Base-by-base conservation (phyloP, 148 eudicot species). In the Rhododendron kiyosumense region DNA sequence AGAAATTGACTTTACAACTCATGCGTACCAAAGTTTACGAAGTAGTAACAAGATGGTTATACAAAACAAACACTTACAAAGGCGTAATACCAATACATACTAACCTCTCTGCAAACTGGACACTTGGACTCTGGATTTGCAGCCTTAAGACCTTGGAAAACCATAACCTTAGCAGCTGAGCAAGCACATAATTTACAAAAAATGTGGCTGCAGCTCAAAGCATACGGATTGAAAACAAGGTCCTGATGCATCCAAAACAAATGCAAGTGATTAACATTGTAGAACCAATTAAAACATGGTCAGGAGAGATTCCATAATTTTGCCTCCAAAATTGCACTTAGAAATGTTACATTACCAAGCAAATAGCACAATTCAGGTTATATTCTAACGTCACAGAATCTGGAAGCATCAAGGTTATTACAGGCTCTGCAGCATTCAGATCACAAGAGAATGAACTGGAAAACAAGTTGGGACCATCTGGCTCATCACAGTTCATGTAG, bases 141-240 rank as follows among this genome's bases (percentile, higher is more conserved):
- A 86, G 86, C 67, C 61, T 90, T 90, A 15, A 79, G 83, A 43
- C 89, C 91, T 88, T 90, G 83, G 71, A 90, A 88, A 3, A 88
- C 75, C 86, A 90, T 83, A 1, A 90, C 90, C 28, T 87, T 86
- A 81, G 91, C 89, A 74, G 91, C 89, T 6, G 89, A 83, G 83
- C 91, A 90, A 83, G 87, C 88, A 82, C 91, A 90, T 7, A 67
- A 81, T 84, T 90, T 90, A 87, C 91, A 90, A 84, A 90, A 90
- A 34, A 90, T 78, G 69, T 90, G 91, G 26, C 91, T 90, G 61
- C 91, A 88, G n/a, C 90, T 73, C 87, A 90, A 86, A 46, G 90
- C 90, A 84, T 86, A 84, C 5, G 91, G 90, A 38, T 90, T 86
- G 84, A 88, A 90, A 65, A 90, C 90, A 8, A 86, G 83, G 43